These are phyloP conservation scores for Suhomyces emberorum DNA, from an alignment of 805 yeast species.

Conservation along the genomic window DNA sequence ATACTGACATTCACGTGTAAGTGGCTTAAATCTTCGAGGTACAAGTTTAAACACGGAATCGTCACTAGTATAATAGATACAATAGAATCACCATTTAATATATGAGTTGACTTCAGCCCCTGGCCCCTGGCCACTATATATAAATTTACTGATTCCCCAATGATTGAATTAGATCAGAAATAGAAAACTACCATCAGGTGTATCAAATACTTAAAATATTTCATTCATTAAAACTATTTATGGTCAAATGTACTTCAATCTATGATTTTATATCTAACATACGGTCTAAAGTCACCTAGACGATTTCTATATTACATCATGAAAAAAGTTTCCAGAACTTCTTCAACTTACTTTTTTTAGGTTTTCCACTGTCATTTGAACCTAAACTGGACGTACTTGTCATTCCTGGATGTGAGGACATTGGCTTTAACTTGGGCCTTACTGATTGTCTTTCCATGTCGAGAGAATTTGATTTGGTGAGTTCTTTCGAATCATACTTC, in stretches of 20 bases:
- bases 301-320: background rate
- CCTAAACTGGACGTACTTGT: constrained; percentile 1
- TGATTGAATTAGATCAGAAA: background rate
- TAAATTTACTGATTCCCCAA: too few relatives aligned
- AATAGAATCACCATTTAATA: too few relatives aligned
- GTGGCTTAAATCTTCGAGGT: too few relatives aligned
- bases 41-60: too few relatives aligned
- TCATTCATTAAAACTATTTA: background rate
- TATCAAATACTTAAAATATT: too few relatives aligned
- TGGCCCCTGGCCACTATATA: too few relatives aligned
- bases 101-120: too few relatives aligned
- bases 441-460: constrained; percentile 21
- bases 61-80: too few relatives aligned
- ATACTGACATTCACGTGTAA: background rate
- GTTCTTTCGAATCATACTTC: constrained; percentile 13
- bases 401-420: constrained; percentile 40
- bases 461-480: constrained; percentile 37
- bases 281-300: background rate
- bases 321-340: constrained; percentile 30
- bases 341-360: constrained; percentile 27
- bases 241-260: background rate
- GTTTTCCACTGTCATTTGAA: constrained; percentile 4
- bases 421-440: constrained; percentile 31
- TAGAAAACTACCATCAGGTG: background rate
- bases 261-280: background rate